These are phyloP conservation scores for Tricholomella constricta DNA, from an alignment of 768 basidiomycete species.

Conservation along the genomic window DNA sequence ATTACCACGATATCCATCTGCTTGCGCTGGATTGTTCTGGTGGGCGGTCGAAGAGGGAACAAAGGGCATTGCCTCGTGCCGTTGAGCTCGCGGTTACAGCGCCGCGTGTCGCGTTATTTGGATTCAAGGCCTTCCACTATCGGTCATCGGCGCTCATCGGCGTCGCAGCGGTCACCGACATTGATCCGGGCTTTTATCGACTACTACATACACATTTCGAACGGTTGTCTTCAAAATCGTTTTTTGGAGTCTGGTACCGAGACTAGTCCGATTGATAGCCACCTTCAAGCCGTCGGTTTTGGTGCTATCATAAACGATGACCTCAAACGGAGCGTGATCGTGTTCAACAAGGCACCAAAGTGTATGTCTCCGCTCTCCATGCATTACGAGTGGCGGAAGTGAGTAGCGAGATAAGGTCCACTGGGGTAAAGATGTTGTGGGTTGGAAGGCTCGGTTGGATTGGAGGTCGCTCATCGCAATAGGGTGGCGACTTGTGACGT, in stretches of 20 bases:
- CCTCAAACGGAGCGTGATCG: conserved; percentile 1
- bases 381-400: conserved; percentile 1
- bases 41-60: neutral
- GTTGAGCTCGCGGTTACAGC: too few relatives aligned
- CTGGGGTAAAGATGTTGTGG: neutral
- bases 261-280: neutral
- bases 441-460: conserved; percentile 4
- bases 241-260: too few relatives aligned
- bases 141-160: too few relatives aligned
- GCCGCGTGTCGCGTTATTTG: too few relatives aligned
- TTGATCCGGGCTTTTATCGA: too few relatives aligned
- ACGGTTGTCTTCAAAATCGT: too few relatives aligned
- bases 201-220: too few relatives aligned
- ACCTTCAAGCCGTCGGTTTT: neutral
- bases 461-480: conserved; percentile 4
- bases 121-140: too few relatives aligned
- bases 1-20: neutral
- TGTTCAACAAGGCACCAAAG: neutral
- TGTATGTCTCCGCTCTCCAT: neutral
- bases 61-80: too few relatives aligned
- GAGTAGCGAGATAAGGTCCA: neutral
- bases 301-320: conserved; percentile 4
- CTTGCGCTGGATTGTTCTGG: neutral
- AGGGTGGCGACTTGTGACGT: too few relatives aligned
- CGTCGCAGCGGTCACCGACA: too few relatives aligned